Evolutionary conservation across 148 eudicot genomes (phyloP), one percentile per base, ranked within the genome.

Genomic region (Drosera capensis): DNA sequence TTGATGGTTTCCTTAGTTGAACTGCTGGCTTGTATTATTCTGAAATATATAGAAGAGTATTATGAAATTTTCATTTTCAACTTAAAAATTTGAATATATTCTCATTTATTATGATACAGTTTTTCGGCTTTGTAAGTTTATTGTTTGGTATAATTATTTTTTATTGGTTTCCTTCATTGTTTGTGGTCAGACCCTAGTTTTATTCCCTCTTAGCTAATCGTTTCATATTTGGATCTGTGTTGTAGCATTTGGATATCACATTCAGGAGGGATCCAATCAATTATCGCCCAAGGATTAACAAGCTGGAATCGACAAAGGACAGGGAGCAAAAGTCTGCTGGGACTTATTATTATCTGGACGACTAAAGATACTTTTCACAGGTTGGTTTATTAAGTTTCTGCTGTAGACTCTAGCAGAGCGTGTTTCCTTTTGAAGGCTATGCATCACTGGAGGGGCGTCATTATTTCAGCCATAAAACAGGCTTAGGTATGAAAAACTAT

Each of bases 271-370:
- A 81, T 56, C 93, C 86, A 28, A 78, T 86, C 41, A 86, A 86
- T 56, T 81, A 23, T 50, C 92, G 93, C 17, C 87, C 87, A 8
- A 68, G 80, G 64, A 81, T 86, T 54, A 86, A 86, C 68, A 86
- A 81, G 43, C 58, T 75, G 61, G 86, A 78, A 1, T 86, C 96
- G 15, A 73, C 96, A 1, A 86, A 86, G 70, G 96, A 86, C 67
- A 71, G 93, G 66, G 93, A 86, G 71, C 96, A 86, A 61, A 86
- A 86, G 61, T 14, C 52, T 46, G 86, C 93, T 30, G 96, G 96
- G 49, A 81, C 93, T n/a, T 86, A 86, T 40, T 78, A 86, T 63
- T 81, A 86, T 57, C 62, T 86, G 49, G 93, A 81, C 48, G 90
- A 74, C 38, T 85, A 48, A 78, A n/a, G n/a, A n/a, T n/a, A n/a